Base-by-base conservation (phyloP, 805 yeast genomes). In the Wickerhamiella galacta region DNA sequence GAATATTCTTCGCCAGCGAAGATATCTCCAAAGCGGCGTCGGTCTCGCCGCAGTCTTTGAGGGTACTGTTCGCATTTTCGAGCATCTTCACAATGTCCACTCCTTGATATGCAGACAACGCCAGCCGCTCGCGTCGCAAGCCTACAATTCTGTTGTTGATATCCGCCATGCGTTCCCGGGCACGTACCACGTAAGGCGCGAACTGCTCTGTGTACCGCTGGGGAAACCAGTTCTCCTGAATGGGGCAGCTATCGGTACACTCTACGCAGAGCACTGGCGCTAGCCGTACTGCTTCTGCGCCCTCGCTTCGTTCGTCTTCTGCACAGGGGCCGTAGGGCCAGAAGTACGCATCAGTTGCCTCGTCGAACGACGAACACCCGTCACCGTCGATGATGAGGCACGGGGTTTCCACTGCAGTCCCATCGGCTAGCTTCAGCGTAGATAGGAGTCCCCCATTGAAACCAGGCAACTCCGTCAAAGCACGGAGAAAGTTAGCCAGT, bases 171-270 rank as follows among this genome's bases (percentile, higher is more conserved):
- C 11, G n/a, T n/a, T 19, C 10, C 17, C 17, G 15, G 21, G 17
- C 20, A 16, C 10, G 16, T 18, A 25, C 9, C 3, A 14, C 12
- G 16, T 25, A 15, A 16, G 20, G 28, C 10, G 25, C 16, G 6
- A 34, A 20, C 30, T 19, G 19, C 11, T 20, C 17, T 15, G 29
- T 29, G 16, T 16, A 21, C n/a, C 33, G 18, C 29, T 34, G 33
- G 3, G 37, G 37, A 24, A 20, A 34, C 37, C 37, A 34, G 11
- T 9, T 6, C 12, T 30, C 31, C 4, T 12, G 19, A 3, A 34
- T 6, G 4, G 16, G 17, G 4, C 28, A 10, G 5, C 23, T 6
- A 2, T 16, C 21, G 8, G 17, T 21, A 3, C 14, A 11, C 23
- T 33, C 36, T 3, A 24, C 24, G 7, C 18, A 5, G 11, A 25